phyloP scores from a whole-genome alignment of 306 rosid species.

The Herpetospermum pedunculosum region DNA sequence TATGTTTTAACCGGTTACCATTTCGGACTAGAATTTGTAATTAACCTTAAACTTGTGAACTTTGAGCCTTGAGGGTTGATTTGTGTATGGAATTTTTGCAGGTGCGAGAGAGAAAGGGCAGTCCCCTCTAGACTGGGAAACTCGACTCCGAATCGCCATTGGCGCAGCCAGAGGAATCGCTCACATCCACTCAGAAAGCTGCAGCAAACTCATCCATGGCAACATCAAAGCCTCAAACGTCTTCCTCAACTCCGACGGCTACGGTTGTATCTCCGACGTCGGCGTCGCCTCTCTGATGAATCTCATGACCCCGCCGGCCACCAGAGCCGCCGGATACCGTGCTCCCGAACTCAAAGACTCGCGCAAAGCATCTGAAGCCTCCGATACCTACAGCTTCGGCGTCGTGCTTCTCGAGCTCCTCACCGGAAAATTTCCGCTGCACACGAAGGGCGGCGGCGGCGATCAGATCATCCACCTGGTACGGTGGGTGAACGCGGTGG shows the following conservation, averaged over 20 bases:
- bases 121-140: constrained; percentile 65
- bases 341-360: constrained; percentile 86
- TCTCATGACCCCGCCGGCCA: constrained; percentile 39
- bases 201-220: constrained; percentile 83
- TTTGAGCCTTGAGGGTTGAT: background rate
- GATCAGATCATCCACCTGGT: constrained; percentile 75
- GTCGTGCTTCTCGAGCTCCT: constrained; percentile 82
- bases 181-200: constrained; percentile 49
- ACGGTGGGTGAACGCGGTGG: constrained; percentile 96
- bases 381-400: constrained; percentile 79
- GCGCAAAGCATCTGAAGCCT: constrained; percentile 47
- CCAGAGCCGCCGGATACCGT: constrained; percentile 64
- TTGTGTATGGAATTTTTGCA: constrained; percentile 17
- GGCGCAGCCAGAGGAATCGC: constrained; percentile 88
- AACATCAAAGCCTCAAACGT: constrained; percentile 82
- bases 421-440: constrained; percentile 70
- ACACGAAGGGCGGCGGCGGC: constrained; percentile 41
- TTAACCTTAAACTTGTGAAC: too few relatives aligned
- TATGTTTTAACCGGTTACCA: too few relatives aligned
- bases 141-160: constrained; percentile 55
- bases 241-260: constrained; percentile 65
- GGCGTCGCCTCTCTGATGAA: constrained; percentile 55
- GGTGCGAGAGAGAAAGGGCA: constrained; percentile 54
- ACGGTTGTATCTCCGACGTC: constrained; percentile 61
- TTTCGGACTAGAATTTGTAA: too few relatives aligned